Conservation (phyloP, 1,284 basidiomycete genomes). For the Prillingera fragicola region DNA sequence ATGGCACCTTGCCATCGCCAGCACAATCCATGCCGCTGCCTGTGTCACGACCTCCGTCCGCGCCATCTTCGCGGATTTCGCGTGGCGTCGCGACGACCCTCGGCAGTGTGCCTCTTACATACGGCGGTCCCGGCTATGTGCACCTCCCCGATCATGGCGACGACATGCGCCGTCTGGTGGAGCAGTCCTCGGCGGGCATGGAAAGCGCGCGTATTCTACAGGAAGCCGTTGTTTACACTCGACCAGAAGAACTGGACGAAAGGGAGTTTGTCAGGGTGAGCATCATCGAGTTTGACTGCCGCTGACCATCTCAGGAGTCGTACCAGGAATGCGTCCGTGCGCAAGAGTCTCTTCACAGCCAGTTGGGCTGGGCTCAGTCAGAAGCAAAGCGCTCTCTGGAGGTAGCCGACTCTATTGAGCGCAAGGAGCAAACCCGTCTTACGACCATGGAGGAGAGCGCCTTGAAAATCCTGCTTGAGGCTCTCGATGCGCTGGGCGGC, state of each 20-base stretch:
- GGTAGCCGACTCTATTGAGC: slow-evolving; percentile 14
- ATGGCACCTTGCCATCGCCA: slow-evolving; percentile 2
- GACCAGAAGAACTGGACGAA: slow-evolving; percentile 31
- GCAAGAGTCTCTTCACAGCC: slow-evolving; percentile 45
- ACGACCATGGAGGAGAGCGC: slow-evolving; percentile 35
- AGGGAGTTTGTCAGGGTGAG: slow-evolving; percentile 38
- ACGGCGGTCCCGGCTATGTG: slow-evolving; percentile 24
- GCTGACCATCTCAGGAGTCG: slow-evolving; percentile 38
- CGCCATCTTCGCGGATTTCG: slow-evolving; percentile 4
- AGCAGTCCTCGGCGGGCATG: slow-evolving; percentile 37
- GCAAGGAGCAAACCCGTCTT: not conserved
- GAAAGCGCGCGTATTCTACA: slow-evolving; percentile 37
- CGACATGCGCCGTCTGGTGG: slow-evolving; percentile 34
- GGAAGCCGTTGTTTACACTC: slow-evolving; percentile 37
- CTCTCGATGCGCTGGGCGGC: slow-evolving; percentile 34
- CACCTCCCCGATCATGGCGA: slow-evolving; percentile 36
- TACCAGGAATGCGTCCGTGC: slow-evolving; percentile 44
- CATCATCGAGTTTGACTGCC: not conserved
- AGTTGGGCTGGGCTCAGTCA: slow-evolving; percentile 50
- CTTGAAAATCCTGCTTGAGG: slow-evolving; percentile 38
- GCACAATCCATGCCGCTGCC: slow-evolving; percentile 5
- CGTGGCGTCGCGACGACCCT: slow-evolving; percentile 9
- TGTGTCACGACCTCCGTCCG: slow-evolving; percentile 4
- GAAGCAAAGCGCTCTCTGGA: slow-evolving; percentile 37
- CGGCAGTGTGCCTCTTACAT: slow-evolving; percentile 10